Percentiles rank a stretch among this genome's conserved stretches.
These are phyloP conservation scores for Metschnikowia gelsemii DNA, from an alignment of 805 yeast species.

Conservation along the genomic window DNA sequence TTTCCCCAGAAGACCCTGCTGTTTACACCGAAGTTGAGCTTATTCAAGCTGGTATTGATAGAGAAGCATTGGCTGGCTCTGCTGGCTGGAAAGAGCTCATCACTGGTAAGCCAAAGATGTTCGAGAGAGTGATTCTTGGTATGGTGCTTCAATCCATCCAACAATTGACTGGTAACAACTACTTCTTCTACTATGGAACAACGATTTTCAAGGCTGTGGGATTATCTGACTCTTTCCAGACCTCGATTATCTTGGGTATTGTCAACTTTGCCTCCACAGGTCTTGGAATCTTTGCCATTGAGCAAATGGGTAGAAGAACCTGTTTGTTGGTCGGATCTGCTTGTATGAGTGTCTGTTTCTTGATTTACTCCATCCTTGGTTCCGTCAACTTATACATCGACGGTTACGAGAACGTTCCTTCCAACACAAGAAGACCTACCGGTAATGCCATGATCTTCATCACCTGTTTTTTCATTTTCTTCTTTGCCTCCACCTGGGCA, in stretches of 20 bases:
- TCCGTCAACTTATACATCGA: conserved; percentile 44
- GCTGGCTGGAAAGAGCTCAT: conserved; percentile 66
- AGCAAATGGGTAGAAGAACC: conserved; percentile 52
- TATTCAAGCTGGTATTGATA: conserved; percentile 60
- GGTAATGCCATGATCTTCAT: conserved; percentile 64
- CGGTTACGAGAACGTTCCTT: conserved; percentile 27
- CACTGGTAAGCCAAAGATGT: conserved; percentile 62
- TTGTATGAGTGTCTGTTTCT: conserved; percentile 55
- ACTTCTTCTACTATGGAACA: conserved; percentile 62
- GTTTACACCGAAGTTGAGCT: conserved; percentile 53
- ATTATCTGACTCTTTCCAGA: conserved; percentile 51
- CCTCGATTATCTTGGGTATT: conserved; percentile 53
- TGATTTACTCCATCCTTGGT: conserved; percentile 62
- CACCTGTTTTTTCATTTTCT: conserved; percentile 62
- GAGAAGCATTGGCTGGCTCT: conserved; percentile 59
- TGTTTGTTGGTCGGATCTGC: conserved; percentile 51
- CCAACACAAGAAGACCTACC: conserved; percentile 44
- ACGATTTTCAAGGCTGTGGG: conserved; percentile 54
- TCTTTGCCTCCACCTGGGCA: conserved; percentile 76
- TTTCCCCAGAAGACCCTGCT: conserved; percentile 51
- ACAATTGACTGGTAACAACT: conserved; percentile 62
- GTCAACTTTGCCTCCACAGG: conserved; percentile 57
- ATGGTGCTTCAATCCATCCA: conserved; percentile 58
- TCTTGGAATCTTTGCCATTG: conserved; percentile 50
- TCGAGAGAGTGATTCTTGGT: conserved; percentile 57